These are phyloP conservation scores for Suillus americanus DNA, from an alignment of 768 basidiomycete genomes.

Conservation along the genomic window DNA sequence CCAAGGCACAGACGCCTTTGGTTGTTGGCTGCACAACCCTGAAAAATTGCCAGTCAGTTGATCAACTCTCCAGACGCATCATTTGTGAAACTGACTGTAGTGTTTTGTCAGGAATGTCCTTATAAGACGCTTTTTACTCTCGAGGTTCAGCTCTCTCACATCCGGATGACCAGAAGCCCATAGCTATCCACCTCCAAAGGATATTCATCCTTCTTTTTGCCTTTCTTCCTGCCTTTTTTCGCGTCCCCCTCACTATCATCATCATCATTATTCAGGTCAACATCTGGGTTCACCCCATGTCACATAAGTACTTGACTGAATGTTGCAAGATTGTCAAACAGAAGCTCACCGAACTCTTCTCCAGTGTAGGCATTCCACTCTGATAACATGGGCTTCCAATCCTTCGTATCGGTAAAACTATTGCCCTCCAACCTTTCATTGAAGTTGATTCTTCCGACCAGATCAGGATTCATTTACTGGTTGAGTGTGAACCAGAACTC, in stretches of 20 bases:
- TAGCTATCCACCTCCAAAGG: slow-evolving; percentile 1
- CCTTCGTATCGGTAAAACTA: not conserved
- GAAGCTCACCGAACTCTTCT: not conserved
- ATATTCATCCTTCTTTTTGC: not conserved
- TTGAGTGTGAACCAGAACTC: not conserved
- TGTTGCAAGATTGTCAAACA: not conserved
- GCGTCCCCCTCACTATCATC: not conserved
- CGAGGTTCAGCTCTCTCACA: not conserved
- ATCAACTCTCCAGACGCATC: not conserved
- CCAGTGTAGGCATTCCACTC: slow-evolving; percentile 1
- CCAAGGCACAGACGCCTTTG: not conserved
- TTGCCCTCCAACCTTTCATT: not conserved
- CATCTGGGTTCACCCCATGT: not conserved
- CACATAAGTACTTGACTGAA: not conserved
- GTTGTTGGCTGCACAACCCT: not conserved
- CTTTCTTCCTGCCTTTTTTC: not conserved
- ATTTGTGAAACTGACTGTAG: not conserved
- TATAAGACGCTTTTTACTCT: not conserved
- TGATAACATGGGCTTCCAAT: not conserved
- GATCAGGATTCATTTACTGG: not conserved
- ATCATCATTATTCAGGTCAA: not conserved
- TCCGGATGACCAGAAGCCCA: not conserved
- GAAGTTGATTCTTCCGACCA: not conserved
- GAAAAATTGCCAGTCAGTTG: not conserved
- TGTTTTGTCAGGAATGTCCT: not conserved